phyloP scores from a whole-genome alignment of 106 monocot species.

The Alisma plantagoaquatica region DNA sequence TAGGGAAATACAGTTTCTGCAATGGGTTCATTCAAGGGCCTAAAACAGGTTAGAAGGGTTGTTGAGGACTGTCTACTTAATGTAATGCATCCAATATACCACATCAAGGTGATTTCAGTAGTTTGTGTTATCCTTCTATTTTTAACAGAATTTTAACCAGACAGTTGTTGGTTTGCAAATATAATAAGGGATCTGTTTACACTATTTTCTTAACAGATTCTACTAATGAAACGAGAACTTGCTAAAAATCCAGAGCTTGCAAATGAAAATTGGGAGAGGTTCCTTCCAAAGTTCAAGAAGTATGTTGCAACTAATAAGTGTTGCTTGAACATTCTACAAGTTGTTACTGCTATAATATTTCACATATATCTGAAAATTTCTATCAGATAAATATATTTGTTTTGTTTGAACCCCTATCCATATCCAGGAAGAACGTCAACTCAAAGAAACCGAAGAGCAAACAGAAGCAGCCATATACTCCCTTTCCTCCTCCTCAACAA shows the following conservation, averaged over 20 bases:
- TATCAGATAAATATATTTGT: background rate
- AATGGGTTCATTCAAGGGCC: constrained; percentile 95
- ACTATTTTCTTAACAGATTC: constrained; percentile 29
- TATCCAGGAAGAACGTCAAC: constrained; percentile 90
- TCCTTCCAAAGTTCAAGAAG: constrained; percentile 98
- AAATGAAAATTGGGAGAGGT: constrained; percentile 96
- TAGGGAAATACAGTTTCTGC: constrained; percentile 95
- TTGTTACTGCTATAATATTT: background rate
- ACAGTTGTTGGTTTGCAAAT: background rate
- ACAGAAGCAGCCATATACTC: constrained; percentile 97
- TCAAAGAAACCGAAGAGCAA: constrained; percentile 70
- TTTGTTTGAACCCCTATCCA: constrained; percentile 2
- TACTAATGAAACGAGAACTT: constrained; percentile 92
- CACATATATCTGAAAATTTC: background rate
- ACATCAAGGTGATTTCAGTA: constrained; percentile 63
- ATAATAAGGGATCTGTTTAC: background rate
- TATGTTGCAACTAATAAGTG: constrained; percentile 19
- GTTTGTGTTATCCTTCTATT: background rate
- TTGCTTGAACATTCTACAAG: background rate
- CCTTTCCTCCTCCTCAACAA: constrained; percentile 95
- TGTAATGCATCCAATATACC: constrained; percentile 87
- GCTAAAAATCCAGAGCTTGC: constrained; percentile 90
- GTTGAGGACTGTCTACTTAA: constrained; percentile 96
- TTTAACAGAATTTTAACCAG: background rate
- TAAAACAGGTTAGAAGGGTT: constrained; percentile 89